Evolutionary conservation across 2,329 filamentous ascomycete genomes (phyloP).

Genomic region (Aspergillus ibericus): DNA sequence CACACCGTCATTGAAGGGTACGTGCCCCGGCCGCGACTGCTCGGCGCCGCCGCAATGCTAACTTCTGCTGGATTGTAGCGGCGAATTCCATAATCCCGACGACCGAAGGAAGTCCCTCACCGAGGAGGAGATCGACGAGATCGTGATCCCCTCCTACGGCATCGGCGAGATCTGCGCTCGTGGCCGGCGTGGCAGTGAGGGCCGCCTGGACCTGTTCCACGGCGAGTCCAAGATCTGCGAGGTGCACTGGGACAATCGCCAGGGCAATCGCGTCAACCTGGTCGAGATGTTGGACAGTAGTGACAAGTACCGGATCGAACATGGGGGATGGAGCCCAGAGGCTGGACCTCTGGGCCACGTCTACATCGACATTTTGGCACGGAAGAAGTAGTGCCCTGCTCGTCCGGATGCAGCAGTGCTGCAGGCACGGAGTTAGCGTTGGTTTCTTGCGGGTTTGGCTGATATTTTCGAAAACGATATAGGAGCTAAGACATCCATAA

Average conservation of each 20-base stretch:
- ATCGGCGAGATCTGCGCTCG: constrained; percentile 33
- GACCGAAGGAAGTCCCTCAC: constrained; percentile 25
- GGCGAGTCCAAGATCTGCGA: constrained; percentile 34
- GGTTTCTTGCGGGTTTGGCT: not conserved
- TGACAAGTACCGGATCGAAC: constrained; percentile 28
- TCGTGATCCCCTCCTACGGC: constrained; percentile 28
- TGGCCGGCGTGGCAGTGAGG: constrained; percentile 34
- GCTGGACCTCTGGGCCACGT: constrained; percentile 33
- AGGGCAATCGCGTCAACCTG: constrained; percentile 22
- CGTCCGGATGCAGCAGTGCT: not conserved
- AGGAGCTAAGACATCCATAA: no score
- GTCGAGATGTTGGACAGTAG: constrained; percentile 29
- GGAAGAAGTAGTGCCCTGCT: constrained; percentile 23
- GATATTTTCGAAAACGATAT: no score
- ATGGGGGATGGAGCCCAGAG: constrained; percentile 32
- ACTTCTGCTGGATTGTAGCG: constrained; percentile 20
- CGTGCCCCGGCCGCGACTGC: not conserved
- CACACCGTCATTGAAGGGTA: constrained; percentile 33
- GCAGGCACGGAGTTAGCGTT: not conserved
- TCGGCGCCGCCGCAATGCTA: not conserved
- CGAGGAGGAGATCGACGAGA: constrained; percentile 32
- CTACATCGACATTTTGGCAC: constrained; percentile 28
- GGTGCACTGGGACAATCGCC: constrained; percentile 35
- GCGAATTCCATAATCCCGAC: constrained; percentile 28
- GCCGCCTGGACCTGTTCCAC: constrained; percentile 34